Conservation (phyloP, 192 early-diverging fungal genomes). For the Rhizophagus prolifer region DNA sequence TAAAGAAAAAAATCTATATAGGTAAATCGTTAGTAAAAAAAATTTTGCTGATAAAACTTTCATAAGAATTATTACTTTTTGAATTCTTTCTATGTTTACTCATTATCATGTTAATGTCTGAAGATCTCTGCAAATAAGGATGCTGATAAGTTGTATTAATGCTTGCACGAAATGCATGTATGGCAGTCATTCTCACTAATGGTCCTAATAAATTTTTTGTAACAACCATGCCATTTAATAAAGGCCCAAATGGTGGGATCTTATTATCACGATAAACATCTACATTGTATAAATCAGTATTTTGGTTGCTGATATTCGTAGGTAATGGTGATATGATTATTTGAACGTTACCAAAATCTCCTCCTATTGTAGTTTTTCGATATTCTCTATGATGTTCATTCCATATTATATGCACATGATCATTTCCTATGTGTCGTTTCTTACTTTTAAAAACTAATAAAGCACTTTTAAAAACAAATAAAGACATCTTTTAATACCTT, state of each 20-base stretch:
- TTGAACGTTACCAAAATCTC: slow-evolving; percentile 97
- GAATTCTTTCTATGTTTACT: slow-evolving; percentile 50
- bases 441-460: slow-evolving; percentile 37
- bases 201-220: slow-evolving; percentile 70
- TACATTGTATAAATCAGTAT: slow-evolving; percentile 58
- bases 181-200: slow-evolving; percentile 78
- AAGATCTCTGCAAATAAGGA: slow-evolving; percentile 57
- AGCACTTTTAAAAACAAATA: background rate
- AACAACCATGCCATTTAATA: slow-evolving; percentile 78
- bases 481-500: slow-evolving; percentile 62
- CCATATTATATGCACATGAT: slow-evolving; percentile 98
- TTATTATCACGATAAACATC: slow-evolving; percentile 47
- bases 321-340: slow-evolving; percentile 85
- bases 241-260: slow-evolving; percentile 84
- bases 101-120: slow-evolving; percentile 58
- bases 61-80: slow-evolving; percentile 38
- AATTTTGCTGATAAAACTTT: slow-evolving; percentile 25
- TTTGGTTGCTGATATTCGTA: slow-evolving; percentile 3
- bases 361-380: slow-evolving; percentile 85
- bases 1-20: background rate
- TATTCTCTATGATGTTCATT: slow-evolving; percentile 92
- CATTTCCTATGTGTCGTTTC: slow-evolving; percentile 99
- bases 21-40: background rate
- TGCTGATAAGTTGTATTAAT: slow-evolving; percentile 50
- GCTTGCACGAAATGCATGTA: slow-evolving; percentile 63